A percentile compares a stretch with the other conserved stretches of the same genome.
phyloP scores from a whole-genome alignment of 495 filamentous ascomycete genomes.

The Tuber calosporum region DNA sequence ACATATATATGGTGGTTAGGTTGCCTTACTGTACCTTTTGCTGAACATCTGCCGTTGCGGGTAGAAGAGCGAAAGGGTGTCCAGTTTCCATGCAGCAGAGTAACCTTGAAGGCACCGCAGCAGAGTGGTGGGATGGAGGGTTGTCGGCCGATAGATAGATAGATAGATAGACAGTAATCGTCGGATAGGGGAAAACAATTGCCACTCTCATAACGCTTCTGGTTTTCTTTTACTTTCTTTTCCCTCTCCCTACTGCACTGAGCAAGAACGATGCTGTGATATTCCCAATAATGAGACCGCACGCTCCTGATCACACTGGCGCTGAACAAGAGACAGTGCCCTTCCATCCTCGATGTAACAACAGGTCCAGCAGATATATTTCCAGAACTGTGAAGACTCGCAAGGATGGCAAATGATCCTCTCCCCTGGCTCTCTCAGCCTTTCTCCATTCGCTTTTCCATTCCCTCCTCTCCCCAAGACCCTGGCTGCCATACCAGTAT shows the following conservation, averaged over 20 bases:
- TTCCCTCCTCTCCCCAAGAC: background rate
- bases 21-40: background rate
- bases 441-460: background rate
- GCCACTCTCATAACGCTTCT: background rate
- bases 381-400: background rate
- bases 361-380: background rate
- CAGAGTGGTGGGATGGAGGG: background rate
- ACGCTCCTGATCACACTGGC: background rate
- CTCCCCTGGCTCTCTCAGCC: background rate
- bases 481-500: too few relatives aligned
- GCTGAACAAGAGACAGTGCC: background rate
- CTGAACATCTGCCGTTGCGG: background rate
- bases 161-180: background rate
- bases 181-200: background rate
- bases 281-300: background rate
- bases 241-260: background rate
- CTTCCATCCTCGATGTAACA: background rate
- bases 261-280: background rate
- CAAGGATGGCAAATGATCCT: background rate
- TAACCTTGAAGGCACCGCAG: background rate
- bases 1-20: background rate
- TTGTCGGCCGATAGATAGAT: background rate
- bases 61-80: background rate
- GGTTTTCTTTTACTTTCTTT: background rate
- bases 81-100: background rate